These are phyloP conservation scores for Cladophialophora exuberans DNA, from an alignment of 2,329 filamentous ascomycete genomes.

Conservation along the genomic window DNA sequence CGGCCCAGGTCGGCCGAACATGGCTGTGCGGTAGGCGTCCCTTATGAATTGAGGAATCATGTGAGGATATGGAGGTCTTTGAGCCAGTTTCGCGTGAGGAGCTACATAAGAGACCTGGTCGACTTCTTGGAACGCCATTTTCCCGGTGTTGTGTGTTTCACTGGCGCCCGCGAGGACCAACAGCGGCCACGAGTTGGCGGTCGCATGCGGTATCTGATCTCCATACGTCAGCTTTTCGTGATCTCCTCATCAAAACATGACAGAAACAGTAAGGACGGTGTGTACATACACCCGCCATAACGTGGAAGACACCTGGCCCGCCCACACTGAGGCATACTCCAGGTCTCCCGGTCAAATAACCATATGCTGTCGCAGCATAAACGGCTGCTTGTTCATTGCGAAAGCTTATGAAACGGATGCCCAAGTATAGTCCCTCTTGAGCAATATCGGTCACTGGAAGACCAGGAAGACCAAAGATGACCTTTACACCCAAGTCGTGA, in stretches of 20 bases:
- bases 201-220: constrained; percentile 53
- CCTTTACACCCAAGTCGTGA: constrained; percentile 52
- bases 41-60: constrained; percentile 46
- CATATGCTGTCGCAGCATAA: constrained; percentile 62
- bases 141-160: constrained; percentile 55
- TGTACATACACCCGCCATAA: constrained; percentile 57
- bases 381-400: constrained; percentile 62
- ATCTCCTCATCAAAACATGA: no score
- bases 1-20: constrained; percentile 58
- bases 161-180: constrained; percentile 58
- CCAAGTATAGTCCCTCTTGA: constrained; percentile 58
- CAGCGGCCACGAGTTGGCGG: constrained; percentile 59
- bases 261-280: constrained; percentile 4
- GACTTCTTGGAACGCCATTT: constrained; percentile 61
- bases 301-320: constrained; percentile 61
- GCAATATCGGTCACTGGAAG: constrained; percentile 61
- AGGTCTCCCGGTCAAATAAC: constrained; percentile 59
- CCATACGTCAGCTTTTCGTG: no score
- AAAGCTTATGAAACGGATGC: constrained; percentile 62
- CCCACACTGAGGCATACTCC: constrained; percentile 62
- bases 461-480: constrained; percentile 58
- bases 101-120: constrained; percentile 57
- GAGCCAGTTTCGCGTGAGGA: constrained; percentile 56
- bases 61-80: constrained; percentile 50
- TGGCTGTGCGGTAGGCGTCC: constrained; percentile 56